Evolutionary conservation across 1,284 basidiomycete genomes (phyloP).

Genomic region (Termitomyces sp.): DNA sequence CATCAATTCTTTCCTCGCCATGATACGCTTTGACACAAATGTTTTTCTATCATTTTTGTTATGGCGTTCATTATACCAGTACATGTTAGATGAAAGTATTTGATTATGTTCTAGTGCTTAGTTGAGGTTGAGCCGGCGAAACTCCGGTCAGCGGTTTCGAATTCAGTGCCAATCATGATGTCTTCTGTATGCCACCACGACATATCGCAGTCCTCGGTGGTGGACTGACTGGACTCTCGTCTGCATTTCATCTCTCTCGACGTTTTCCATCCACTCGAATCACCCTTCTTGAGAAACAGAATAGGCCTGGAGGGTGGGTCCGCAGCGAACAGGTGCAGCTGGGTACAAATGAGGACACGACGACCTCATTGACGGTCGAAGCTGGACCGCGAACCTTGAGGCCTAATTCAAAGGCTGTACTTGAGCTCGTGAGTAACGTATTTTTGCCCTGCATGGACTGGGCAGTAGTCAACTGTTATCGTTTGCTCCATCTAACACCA

Average conservation of each 20-base stretch:
- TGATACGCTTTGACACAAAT: too few species aligned
- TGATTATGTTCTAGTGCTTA: too few species aligned
- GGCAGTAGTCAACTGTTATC: background rate
- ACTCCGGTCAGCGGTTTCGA: background rate
- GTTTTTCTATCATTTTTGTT: too few species aligned
- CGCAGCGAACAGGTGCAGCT: conserved; percentile 54
- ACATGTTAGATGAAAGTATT: too few species aligned
- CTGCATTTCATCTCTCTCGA: conserved; percentile 73
- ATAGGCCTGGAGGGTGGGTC: conserved; percentile 82
- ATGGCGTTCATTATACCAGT: too few species aligned
- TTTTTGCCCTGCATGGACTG: background rate
- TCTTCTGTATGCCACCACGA: conserved; percentile 2
- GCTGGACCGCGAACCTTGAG: conserved; percentile 80
- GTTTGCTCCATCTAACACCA: conserved; percentile 13
- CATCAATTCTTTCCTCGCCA: too few species aligned
- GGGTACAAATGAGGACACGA: conserved; percentile 11
- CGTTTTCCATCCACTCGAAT: conserved; percentile 57
- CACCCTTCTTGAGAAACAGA: conserved; percentile 63
- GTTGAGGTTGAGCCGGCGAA: background rate
- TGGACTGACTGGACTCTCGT: conserved; percentile 77
- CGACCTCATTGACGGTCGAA: conserved; percentile 50
- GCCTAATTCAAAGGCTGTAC: conserved; percentile 64
- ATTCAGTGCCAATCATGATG: background rate
- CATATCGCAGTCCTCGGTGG: conserved; percentile 72
- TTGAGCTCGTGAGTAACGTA: conserved; percentile 68